These are phyloP conservation scores for Trypanosomatidae sp. DNA, from an alignment of 208 protist genomes.

Conservation along the genomic window DNA sequence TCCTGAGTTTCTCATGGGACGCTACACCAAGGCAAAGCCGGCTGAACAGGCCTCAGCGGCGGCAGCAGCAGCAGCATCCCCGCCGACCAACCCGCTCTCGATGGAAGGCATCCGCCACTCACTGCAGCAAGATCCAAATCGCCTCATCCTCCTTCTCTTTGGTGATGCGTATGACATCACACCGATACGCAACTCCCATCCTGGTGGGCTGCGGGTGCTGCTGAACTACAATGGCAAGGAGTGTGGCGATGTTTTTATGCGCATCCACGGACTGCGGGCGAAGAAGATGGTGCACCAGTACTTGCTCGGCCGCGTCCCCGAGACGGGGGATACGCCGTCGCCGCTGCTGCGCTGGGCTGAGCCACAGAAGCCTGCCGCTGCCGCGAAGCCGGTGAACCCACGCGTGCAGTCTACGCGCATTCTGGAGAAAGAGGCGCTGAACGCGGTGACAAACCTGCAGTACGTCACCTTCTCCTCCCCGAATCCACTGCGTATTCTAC, in stretches of 20 bases:
- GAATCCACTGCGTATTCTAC: slow-evolving; percentile 33
- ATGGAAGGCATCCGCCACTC: slow-evolving; percentile 23
- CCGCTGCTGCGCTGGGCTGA: slow-evolving; percentile 13
- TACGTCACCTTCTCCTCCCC: slow-evolving; percentile 52
- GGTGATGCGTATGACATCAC: slow-evolving; percentile 60
- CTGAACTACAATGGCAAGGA: slow-evolving; percentile 55
- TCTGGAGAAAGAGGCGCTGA: slow-evolving; percentile 28
- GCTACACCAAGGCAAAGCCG: neutral
- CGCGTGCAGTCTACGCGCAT: slow-evolving; percentile 23
- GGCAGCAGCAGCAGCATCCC: too few species aligned
- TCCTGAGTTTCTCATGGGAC: slow-evolving; percentile 17
- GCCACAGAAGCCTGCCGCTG: neutral
- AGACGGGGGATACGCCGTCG: neutral
- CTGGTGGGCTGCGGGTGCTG: slow-evolving; percentile 43
- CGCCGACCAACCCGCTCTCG: too few species aligned
- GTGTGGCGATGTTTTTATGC: slow-evolving; percentile 64
- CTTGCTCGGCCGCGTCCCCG: slow-evolving; percentile 38
- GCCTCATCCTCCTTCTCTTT: slow-evolving; percentile 48
- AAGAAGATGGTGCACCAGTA: slow-evolving; percentile 38
- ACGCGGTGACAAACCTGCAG: slow-evolving; percentile 14
- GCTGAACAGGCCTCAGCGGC: neutral
- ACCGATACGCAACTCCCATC: slow-evolving; percentile 42
- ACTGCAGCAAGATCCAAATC: slow-evolving; percentile 22
- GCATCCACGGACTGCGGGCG: slow-evolving; percentile 60
- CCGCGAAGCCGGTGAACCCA: neutral